These are phyloP conservation scores for Boletus insuetus DNA, from an alignment of 768 basidiomycete species.

Conservation along the genomic window DNA sequence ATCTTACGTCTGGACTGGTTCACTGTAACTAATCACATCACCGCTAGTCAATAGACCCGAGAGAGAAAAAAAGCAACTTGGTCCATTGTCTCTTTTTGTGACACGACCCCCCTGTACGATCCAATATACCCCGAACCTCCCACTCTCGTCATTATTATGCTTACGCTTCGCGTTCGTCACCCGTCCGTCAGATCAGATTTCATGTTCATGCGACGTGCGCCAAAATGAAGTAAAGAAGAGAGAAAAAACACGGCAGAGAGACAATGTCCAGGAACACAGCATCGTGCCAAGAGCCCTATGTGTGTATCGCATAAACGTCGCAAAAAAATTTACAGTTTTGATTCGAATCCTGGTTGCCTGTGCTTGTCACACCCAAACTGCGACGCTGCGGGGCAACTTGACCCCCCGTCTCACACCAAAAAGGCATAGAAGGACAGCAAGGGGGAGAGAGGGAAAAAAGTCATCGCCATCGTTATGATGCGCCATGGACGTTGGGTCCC, in stretches of 20 bases:
- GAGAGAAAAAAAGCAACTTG: too few relatives aligned
- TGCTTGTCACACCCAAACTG: too few relatives aligned
- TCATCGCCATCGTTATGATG: not conserved
- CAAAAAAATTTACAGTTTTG: too few relatives aligned
- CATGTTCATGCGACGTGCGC: not conserved
- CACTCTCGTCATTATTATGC: slow-evolving; percentile 11
- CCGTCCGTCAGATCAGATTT: too few relatives aligned
- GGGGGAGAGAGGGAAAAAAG: not conserved
- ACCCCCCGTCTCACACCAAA: too few relatives aligned
- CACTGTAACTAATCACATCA: slow-evolving; percentile 14
- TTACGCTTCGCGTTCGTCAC: slow-evolving; percentile 5
- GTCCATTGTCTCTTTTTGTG: not conserved
- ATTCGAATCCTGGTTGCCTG: too few relatives aligned
- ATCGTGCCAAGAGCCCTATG: not conserved
- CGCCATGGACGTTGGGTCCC: too few relatives aligned
- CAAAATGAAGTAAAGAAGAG: too few relatives aligned
- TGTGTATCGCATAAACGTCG: too few relatives aligned
- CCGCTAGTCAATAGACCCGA: not conserved
- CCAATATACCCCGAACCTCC: slow-evolving; percentile 1
- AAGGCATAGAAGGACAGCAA: too few relatives aligned
- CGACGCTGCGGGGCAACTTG: too few relatives aligned
- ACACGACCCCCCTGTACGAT: not conserved
- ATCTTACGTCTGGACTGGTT: slow-evolving; percentile 15
- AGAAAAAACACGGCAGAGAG: not conserved
- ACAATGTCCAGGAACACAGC: slow-evolving; percentile 13